These are phyloP conservation scores for Corchorus olitorius DNA, from an alignment of 345 rosid genomes.

Conservation along the genomic window DNA sequence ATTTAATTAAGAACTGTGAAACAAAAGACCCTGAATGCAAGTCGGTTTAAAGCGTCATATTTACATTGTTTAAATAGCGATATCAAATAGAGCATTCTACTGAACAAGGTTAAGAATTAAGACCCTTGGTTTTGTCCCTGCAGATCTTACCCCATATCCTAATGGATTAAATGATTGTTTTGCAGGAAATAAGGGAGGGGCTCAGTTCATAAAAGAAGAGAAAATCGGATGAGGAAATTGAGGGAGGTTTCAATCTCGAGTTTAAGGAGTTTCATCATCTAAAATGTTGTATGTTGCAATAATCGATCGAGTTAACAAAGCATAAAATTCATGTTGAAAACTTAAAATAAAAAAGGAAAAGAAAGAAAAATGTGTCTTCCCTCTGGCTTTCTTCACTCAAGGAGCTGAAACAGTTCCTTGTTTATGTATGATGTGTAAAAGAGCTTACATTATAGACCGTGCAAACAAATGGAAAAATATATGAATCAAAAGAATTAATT, in stretches of 20 bases:
- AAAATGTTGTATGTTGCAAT: not conserved
- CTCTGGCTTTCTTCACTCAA: not conserved
- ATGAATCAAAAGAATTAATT: not conserved
- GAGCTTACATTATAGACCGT: not conserved
- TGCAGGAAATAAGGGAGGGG: slow-evolving; percentile 23
- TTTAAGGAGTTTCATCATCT: slow-evolving; percentile 4
- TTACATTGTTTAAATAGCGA: too few species aligned
- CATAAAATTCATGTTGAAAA: not conserved
- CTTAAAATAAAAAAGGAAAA: not conserved
- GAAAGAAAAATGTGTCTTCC: not conserved
- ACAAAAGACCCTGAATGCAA: too few species aligned
- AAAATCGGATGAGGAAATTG: not conserved
- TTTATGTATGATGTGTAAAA: not conserved
- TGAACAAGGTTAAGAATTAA: not conserved
- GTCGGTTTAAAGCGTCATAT: too few species aligned
- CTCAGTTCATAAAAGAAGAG: not conserved
- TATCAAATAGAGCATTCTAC: too few species aligned
- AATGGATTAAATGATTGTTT: not conserved
- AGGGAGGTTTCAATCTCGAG: not conserved
- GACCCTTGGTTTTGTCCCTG: not conserved
- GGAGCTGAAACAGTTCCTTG: not conserved
- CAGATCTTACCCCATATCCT: not conserved
- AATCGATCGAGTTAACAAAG: not conserved
- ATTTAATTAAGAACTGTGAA: not conserved
- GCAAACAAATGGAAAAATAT: not conserved